Evolutionary conservation across 2,329 filamentous ascomycete genomes (phyloP).

Genomic region (Cylindrodendrum hubeiense): DNA sequence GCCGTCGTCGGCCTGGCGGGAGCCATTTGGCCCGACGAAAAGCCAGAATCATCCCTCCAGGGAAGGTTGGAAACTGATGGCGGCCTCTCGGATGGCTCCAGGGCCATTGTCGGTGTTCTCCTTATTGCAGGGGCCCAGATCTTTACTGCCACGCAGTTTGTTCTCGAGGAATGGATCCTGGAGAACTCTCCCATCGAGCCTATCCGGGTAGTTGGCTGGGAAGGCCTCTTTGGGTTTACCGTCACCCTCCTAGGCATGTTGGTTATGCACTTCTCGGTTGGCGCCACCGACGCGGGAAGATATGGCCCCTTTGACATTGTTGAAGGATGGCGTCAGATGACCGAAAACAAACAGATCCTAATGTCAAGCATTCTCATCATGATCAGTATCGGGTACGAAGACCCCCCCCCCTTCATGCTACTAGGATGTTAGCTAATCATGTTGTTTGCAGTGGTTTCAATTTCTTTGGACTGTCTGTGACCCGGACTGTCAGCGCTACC

Average conservation of each 20-base stretch:
- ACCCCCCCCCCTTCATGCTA: neutral
- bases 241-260: constrained; percentile 85
- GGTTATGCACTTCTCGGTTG: constrained; percentile 81
- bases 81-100: constrained; percentile 50
- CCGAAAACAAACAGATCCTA: constrained; percentile 76
- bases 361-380: constrained; percentile 90
- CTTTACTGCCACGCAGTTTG: constrained; percentile 97
- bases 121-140: constrained; percentile 95
- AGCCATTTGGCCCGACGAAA: constrained; percentile 79
- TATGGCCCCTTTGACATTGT: constrained; percentile 91
- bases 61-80: constrained; percentile 56
- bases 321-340: constrained; percentile 87
- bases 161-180: constrained; percentile 93
- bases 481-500: constrained; percentile 88
- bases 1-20: constrained; percentile 91
- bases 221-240: constrained; percentile 89
- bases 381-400: constrained; percentile 89
- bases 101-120: constrained; percentile 83
- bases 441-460: constrained; percentile 83
- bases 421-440: constrained; percentile 33
- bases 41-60: constrained; percentile 56
- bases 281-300: constrained; percentile 77
- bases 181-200: constrained; percentile 76
- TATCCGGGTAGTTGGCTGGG: constrained; percentile 94
- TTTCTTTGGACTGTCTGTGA: constrained; percentile 97